Evolutionary conservation across 1,284 basidiomycete species (phyloP), one percentile per base, ranked within the genome.

Genomic region (Cutaneotrichosporon cutaneum): DNA sequence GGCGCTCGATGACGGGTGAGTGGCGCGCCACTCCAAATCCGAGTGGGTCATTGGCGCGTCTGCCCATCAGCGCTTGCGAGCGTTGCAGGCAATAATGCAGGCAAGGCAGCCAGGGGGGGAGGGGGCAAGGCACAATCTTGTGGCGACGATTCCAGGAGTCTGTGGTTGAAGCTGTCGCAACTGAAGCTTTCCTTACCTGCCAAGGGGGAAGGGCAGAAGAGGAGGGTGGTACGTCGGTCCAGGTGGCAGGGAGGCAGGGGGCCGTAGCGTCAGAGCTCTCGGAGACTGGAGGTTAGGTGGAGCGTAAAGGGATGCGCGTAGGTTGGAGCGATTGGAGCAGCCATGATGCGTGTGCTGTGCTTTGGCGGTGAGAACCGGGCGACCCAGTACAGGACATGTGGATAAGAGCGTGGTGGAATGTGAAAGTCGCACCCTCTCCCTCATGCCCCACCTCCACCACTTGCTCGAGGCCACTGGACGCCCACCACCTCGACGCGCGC

Each of bases 391-490:
- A 10, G 18, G 36, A 39, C 18, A 42, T 42, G 39, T 42, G 39
- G 39, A 42, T 42, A 42, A 42, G 39, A 42, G 39, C 18, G 2
- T n/a, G 39, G 18, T 42, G 39, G 39, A 42, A 42, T 42, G 39
- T 42, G 39, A 42, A 42, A n/a, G 16, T 42, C 14, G 39, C 39
- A 42, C 16, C 39, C 39, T n/a, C 18, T n/a, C 39, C 18, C 39
- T 18, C 39, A 42, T 42, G 39, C 39, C 39, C 39, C 39, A 42
- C 39, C 39, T 42, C 39, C 39, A 42, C 39, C 39, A 42, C 39
- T n/a, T 18, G 4, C 39, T 42, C 18, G 39, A n/a, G 39, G 39
- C n/a, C 39, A 6, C 35, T 36, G 39, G 18, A 42, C 39, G 18
- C 39, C 18, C 39, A 42, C 39, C 18, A 14, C 16, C 8, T n/a